phyloP scores from a whole-genome alignment of 2,329 filamentous ascomycete species.

The Aspergillus jensenii region DNA sequence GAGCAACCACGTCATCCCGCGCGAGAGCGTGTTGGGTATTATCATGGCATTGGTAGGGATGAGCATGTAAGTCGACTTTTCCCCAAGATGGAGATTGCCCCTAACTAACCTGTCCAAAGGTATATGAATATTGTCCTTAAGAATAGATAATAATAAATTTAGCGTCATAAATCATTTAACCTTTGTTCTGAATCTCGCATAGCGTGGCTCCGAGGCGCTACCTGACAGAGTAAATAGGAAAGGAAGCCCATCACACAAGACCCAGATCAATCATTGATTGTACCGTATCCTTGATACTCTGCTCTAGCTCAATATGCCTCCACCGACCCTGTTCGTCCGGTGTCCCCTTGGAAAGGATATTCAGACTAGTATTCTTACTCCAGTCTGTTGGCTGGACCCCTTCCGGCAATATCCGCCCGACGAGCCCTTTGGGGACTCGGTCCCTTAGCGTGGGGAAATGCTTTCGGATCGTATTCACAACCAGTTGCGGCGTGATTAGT shows the following conservation, averaged over 20 bases:
- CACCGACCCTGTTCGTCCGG: slow-evolving; percentile 14
- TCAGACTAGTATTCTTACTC: slow-evolving; percentile 16
- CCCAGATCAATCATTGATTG: slow-evolving; percentile 7
- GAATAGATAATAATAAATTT: slow-evolving; percentile 5
- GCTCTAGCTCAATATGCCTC: slow-evolving; percentile 26
- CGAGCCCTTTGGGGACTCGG: no score
- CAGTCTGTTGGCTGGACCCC: slow-evolving; percentile 8
- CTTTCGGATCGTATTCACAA: no score
- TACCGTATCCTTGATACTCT: slow-evolving; percentile 27
- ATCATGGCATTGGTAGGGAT: slow-evolving; percentile 21
- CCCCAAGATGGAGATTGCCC: neutral
- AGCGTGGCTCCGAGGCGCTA: no score
- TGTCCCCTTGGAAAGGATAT: slow-evolving; percentile 16
- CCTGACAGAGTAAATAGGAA: no score
- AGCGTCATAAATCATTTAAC: neutral
- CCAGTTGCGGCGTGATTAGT: no score
- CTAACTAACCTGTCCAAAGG: slow-evolving; percentile 1
- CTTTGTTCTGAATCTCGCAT: no score
- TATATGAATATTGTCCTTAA: slow-evolving; percentile 20
- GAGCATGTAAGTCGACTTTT: slow-evolving; percentile 17
- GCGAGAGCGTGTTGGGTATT: slow-evolving; percentile 18
- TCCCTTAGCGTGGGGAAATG: no score
- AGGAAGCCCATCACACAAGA: no score
- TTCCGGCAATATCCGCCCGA: no score
- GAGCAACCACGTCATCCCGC: slow-evolving; percentile 13